Base-by-base conservation (phyloP, 805 yeast species). In the Candida oleophila region DNA sequence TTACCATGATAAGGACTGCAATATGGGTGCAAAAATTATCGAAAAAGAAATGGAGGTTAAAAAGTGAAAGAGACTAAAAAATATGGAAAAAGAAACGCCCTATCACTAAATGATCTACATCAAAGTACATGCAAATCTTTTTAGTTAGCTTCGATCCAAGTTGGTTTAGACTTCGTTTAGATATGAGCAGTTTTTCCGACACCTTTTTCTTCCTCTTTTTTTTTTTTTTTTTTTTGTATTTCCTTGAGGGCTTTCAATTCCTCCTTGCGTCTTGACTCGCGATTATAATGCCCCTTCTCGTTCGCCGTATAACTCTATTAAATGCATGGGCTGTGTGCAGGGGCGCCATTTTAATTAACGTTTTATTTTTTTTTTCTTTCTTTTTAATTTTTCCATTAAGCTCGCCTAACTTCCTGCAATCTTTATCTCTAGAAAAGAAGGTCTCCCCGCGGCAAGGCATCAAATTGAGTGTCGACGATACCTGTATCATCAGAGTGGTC, bases 1-100 rank as follows among this genome's bases (percentile, higher is more conserved):
- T 28, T 41, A 19, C 36, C 43, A 15, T 19, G 43, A 41, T 41
- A 41, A 41, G 36, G 39, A 36, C 12, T 19, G 39, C 9, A 15
- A 36, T 20, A 36, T 41, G 11, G 30, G 11, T 25, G 30, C 30
- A 25, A 25, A 5, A 25, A 5, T 25, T n/a, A n/a, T 25, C 30
- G 30, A 25, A 25, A 25, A 25, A 25, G 30, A 25, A 25, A 25
- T 25, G 30, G 30, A 25, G 30, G n/a, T n/a, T n/a, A n/a, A n/a
- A n/a, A n/a, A n/a, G n/a, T 37, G 20, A 11, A 18, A 14, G 39
- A 20, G 22, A 37, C 4, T 11, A 20, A 20, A 37, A 9, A 11
- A 8, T 18, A 21, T 20, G 41, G 30, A 7, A 21, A 38, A 38
- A 38, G 21, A 38, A 18, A 38, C 19, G 21, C 4, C 11, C 5